Evolutionary conservation across 306 rosid genomes (phyloP), one percentile per base, ranked within the genome.

Genomic region (Comarum palustre): DNA sequence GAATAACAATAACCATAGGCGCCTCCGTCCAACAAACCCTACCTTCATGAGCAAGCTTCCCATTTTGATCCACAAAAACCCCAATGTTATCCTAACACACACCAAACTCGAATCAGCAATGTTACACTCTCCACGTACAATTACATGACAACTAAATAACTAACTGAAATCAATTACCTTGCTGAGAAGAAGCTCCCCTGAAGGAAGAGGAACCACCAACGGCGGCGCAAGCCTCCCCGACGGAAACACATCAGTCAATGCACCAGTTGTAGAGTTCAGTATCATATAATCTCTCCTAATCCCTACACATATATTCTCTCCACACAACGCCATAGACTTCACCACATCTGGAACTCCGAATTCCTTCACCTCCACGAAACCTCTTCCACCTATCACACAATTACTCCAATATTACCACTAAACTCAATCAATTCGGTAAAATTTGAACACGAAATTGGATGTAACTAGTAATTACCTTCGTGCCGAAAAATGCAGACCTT

Each of bases 11-110:
- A 65, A 87, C 89, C 20, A 77, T 42, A n/a, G 99, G 97, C 46
- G 97, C 90, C 88, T 95, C 97, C 2, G 99, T 90, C 99, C 99
- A 95, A 79, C 93, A 90, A 87, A 95, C 79, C 84, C 99, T 87
- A 32, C 99, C 99, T 82, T 95, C 92, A 24, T 85, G 89, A 76
- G 81, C 80, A 82, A 95, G 99, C 62, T 95, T 95, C 73, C 97
- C 99, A 77, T 95, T 91, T 92, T 92, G 97, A 76, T 95, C 97
- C 78, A 91, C 96, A 67, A 95, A 87, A 68, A 95, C 96, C 69
- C 99, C 96, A 86, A 95, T 95, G 61, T 95, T 95, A 86, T 92
- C 97, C 99, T 95, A 75, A 74, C 67, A 47, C 45, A 66, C 69
- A 71, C 48, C 15, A 55, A 55, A 55, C 3, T 1, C 24, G 11